Evolutionary conservation across 129 eudicot genomes (phyloP).

Genomic region (Centella asiatica): DNA sequence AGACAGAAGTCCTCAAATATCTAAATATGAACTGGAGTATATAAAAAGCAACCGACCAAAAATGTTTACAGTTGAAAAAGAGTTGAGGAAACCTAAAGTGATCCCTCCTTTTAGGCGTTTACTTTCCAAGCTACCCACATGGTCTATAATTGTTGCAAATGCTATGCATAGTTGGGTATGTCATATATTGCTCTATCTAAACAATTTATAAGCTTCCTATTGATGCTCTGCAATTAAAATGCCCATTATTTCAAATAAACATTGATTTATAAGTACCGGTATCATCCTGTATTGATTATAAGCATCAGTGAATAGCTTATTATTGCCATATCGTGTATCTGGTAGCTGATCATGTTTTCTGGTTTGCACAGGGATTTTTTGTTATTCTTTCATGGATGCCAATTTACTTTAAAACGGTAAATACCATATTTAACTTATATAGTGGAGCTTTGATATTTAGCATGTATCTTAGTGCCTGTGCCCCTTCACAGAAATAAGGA

Average conservation of each 20-base stretch:
- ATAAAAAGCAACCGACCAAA: constrained; percentile 43
- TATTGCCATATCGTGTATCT: no score
- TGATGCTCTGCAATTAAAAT: constrained; percentile 1
- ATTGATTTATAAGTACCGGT: no score
- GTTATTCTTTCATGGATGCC: constrained; percentile 99
- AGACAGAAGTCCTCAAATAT: constrained; percentile 67
- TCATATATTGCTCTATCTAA: constrained; percentile 10
- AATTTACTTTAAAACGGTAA: constrained; percentile 79
- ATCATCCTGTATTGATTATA: no score
- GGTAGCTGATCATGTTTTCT: no score
- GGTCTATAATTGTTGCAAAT: constrained; percentile 92
- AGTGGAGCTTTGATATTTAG: background rate
- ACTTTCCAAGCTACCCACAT: constrained; percentile 91
- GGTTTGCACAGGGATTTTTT: constrained; percentile 72
- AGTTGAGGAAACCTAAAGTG: constrained; percentile 33
- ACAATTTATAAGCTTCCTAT: constrained; percentile 2
- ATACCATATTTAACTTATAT: background rate
- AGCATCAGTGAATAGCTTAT: no score
- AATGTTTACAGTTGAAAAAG: constrained; percentile 28
- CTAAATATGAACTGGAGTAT: constrained; percentile 59
- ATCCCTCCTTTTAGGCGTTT: constrained; percentile 85
- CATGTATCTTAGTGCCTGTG: constrained; percentile 1
- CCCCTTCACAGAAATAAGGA: constrained; percentile 2
- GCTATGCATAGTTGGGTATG: constrained; percentile 99
- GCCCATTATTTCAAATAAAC: background rate